Percentiles rank a stretch among this genome's conserved stretches.
Evolutionary conservation across 148 eudicot genomes (phyloP).

Genomic region (Rhododendron williamsianum): DNA sequence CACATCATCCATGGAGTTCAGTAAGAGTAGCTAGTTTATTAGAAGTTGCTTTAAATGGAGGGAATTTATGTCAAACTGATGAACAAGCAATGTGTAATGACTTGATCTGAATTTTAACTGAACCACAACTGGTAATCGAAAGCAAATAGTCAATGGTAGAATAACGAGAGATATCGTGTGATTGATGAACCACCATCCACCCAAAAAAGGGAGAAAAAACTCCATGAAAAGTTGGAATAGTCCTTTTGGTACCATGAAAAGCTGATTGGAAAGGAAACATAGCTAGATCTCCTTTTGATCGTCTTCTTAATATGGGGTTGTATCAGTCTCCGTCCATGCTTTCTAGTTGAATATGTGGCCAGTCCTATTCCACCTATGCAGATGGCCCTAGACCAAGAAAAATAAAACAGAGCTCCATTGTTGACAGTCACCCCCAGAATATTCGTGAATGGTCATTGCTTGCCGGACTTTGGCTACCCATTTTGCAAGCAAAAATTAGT

Average conservation of each 20-base stretch:
- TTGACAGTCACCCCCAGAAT: conserved; percentile 20
- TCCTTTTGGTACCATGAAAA: neutral
- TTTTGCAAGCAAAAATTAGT: neutral
- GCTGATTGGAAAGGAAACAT: neutral
- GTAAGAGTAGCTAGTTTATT: neutral
- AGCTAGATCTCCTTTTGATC: neutral
- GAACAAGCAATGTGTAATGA: neutral
- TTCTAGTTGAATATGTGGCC: conserved; percentile 29
- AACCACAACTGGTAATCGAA: neutral
- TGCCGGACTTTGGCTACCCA: conserved; percentile 20
- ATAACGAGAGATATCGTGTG: neutral
- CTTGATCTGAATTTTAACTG: neutral
- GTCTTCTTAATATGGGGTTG: neutral
- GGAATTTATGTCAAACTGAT: neutral
- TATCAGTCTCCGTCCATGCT: conserved; percentile 22
- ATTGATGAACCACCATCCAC: neutral
- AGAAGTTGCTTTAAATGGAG: neutral
- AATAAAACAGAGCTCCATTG: conserved; percentile 27
- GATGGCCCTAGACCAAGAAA: conserved; percentile 31
- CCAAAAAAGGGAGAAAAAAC: neutral
- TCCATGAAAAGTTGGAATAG: neutral
- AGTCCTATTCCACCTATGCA: conserved; percentile 28
- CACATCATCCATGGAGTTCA: neutral
- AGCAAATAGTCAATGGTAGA: neutral
- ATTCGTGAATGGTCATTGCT: conserved; percentile 25